phyloP scores from a whole-genome alignment of 495 filamentous ascomycete genomes.

The Articulospora tetracladia region DNA sequence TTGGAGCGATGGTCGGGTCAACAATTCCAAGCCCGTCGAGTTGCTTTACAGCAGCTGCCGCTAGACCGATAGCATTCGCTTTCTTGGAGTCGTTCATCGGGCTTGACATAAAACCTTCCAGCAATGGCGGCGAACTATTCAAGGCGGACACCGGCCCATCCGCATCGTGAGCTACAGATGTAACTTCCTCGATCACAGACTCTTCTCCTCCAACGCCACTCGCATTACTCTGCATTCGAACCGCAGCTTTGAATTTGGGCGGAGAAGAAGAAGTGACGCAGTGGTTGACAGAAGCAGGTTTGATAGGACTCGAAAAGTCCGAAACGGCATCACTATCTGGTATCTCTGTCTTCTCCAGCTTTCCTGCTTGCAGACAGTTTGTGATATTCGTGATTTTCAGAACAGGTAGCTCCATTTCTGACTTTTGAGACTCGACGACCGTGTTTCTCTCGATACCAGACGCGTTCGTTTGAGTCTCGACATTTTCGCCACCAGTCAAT shows the following conservation, averaged over 20 bases:
- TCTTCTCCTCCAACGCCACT: not conserved
- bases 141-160: not conserved
- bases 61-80: not conserved
- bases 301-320: constrained; percentile 1
- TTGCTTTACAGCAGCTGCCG: not conserved
- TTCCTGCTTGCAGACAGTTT: not conserved
- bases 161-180: not conserved
- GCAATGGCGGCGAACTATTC: not conserved
- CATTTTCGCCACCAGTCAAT: not conserved
- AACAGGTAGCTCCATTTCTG: not conserved
- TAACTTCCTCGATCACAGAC: not conserved
- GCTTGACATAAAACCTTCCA: not conserved
- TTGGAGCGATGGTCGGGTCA: not conserved
- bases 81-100: not conserved
- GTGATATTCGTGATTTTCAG: not conserved
- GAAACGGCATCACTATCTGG: constrained; percentile 5
- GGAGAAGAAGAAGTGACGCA: not conserved
- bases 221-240: not conserved
- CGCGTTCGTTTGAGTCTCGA: not conserved
- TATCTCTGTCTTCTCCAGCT: not conserved
- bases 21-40: not conserved
- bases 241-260: not conserved
- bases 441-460: not conserved
- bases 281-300: not conserved
- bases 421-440: not conserved